Evolutionary conservation across 805 yeast genomes (phyloP).

Genomic region (Candida sonorensis): DNA sequence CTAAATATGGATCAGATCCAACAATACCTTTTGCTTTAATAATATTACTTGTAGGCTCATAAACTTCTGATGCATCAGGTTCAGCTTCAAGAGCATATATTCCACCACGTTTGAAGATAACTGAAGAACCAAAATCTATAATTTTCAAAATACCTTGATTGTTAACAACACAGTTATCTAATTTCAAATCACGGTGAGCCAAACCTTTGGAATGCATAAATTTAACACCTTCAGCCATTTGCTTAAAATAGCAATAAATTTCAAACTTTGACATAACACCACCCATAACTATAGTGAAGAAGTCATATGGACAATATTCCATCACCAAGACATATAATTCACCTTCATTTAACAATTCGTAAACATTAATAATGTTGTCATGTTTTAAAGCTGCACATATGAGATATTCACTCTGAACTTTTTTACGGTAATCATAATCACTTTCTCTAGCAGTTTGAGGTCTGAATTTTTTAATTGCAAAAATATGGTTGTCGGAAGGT

Average conservation of each 20-base stretch:
- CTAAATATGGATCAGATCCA: constrained; percentile 93
- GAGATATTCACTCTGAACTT: constrained; percentile 76
- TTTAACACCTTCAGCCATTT: constrained; percentile 65
- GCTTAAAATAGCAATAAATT: constrained; percentile 75
- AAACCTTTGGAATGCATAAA: constrained; percentile 78
- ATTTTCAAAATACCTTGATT: constrained; percentile 70
- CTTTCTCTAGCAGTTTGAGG: constrained; percentile 55
- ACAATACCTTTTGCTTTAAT: constrained; percentile 78
- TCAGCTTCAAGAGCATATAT: constrained; percentile 1
- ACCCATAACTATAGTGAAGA: constrained; percentile 88
- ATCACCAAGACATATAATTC: constrained; percentile 65
- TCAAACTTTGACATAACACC: constrained; percentile 70
- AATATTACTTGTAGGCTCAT: too few relatives aligned
- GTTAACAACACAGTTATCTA: constrained; percentile 88
- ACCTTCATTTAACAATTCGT: constrained; percentile 70
- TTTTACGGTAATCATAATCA: constrained; percentile 63
- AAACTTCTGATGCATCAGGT: too few relatives aligned
- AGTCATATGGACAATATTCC: constrained; percentile 91
- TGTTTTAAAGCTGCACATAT: constrained; percentile 76
- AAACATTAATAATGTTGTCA: constrained; percentile 72
- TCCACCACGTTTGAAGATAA: constrained; percentile 52
- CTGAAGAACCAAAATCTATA: constrained; percentile 92
- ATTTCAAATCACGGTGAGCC: constrained; percentile 88
- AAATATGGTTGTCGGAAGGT: constrained; percentile 47
- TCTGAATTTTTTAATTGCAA: constrained; percentile 85